Conservation (phyloP, 495 filamentous ascomycete species). For the Penicillium maclennaniae region DNA sequence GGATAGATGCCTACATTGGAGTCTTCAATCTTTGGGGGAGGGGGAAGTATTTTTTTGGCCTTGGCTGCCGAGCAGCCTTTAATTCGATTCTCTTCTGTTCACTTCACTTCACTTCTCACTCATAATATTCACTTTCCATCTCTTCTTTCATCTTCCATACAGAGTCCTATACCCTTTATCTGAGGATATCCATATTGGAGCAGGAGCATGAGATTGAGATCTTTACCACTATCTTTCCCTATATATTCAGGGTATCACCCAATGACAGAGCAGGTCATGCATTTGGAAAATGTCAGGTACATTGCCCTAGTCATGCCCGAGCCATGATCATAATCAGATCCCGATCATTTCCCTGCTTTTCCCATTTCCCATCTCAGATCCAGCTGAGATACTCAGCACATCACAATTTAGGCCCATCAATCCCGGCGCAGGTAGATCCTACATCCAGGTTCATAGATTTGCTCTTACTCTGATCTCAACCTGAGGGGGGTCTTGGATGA, state of each 20-base stretch:
- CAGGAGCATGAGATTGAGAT: not conserved
- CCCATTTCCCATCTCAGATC: slow-evolving; percentile 5
- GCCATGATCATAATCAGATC: no score
- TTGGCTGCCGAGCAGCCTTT: slow-evolving; percentile 14
- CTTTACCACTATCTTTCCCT: not conserved
- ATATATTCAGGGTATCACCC: not conserved
- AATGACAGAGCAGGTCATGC: not conserved
- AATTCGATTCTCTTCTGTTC: not conserved
- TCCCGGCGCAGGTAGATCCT: slow-evolving; percentile 9
- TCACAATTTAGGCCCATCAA: slow-evolving; percentile 13
- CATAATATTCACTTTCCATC: not conserved
- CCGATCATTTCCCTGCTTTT: slow-evolving; percentile 1
- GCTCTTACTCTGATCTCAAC: not conserved
- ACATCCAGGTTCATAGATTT: not conserved
- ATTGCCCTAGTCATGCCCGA: not conserved
- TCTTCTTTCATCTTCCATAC: not conserved
- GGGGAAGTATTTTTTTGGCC: not conserved
- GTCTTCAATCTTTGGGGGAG: no score
- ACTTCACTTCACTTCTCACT: not conserved
- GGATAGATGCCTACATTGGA: slow-evolving; percentile 10
- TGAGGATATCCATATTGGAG: not conserved
- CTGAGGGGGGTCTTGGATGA: not conserved
- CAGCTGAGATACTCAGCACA: slow-evolving; percentile 12
- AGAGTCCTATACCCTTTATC: not conserved
- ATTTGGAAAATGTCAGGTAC: slow-evolving; percentile 12